These are phyloP conservation scores for Holtermanniella nyarrowii DNA, from an alignment of 768 basidiomycete species.

Conservation along the genomic window DNA sequence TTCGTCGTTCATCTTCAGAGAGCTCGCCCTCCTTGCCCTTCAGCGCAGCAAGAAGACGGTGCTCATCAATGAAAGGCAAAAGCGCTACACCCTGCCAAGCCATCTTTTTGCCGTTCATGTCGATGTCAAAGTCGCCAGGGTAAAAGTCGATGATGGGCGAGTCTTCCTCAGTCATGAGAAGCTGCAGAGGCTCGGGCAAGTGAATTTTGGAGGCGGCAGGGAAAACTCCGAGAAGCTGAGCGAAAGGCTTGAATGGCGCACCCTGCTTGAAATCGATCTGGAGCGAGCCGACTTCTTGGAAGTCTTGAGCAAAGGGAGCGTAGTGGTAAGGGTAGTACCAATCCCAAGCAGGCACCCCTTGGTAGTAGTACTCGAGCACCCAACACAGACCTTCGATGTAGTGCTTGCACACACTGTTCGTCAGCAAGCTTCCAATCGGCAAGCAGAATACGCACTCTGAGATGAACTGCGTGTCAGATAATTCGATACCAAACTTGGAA, in stretches of 20 bases:
- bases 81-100: conserved; percentile 97
- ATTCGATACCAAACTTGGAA: conserved; percentile 76
- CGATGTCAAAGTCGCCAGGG: conserved; percentile 79
- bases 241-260: conserved; percentile 89
- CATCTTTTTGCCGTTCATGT: conserved; percentile 99
- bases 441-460: conserved; percentile 51
- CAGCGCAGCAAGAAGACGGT: conserved; percentile 76
- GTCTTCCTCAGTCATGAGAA: conserved; percentile 71
- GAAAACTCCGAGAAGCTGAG: conserved; percentile 97
- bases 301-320: conserved; percentile 94
- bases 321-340: conserved; percentile 99
- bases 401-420: conserved; percentile 51
- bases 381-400: conserved; percentile 92
- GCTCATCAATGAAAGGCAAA: conserved; percentile 86
- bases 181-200: conserved; percentile 75
- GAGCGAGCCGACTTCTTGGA: conserved; percentile 66
- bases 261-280: conserved; percentile 69
- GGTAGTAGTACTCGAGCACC: conserved; percentile 97
- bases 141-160: conserved; percentile 97
- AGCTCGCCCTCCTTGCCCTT: conserved; percentile 50
- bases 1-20: conserved; percentile 64
- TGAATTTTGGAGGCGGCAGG: conserved; percentile 78
- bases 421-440: conserved; percentile 1
- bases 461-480: conserved; percentile 60
- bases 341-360: conserved; percentile 91